phyloP scores from a whole-genome alignment of 768 basidiomycete genomes.

The Termitomyces sp. region DNA sequence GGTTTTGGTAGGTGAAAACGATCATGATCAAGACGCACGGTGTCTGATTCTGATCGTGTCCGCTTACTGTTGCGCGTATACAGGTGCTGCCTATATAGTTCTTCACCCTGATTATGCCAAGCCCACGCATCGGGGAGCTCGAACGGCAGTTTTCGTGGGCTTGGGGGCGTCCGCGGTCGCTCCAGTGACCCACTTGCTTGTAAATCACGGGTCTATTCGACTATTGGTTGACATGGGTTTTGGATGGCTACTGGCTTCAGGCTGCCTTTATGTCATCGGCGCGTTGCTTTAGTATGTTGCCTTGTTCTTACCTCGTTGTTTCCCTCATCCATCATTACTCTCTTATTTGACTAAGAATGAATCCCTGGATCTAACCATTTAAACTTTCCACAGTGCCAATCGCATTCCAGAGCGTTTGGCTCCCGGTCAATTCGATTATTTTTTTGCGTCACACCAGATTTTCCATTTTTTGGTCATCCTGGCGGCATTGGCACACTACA shows the following conservation, averaged over 20 bases:
- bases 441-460: slow-evolving; percentile 83
- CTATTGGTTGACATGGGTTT: slow-evolving; percentile 63
- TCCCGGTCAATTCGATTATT: slow-evolving; percentile 77
- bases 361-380: slow-evolving; percentile 12
- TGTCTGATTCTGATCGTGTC: slow-evolving; percentile 7
- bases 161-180: slow-evolving; percentile 68
- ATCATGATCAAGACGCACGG: slow-evolving; percentile 15
- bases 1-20: slow-evolving; percentile 50
- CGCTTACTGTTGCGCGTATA: slow-evolving; percentile 1
- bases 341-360: slow-evolving; percentile 14
- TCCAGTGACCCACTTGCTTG: slow-evolving; percentile 62
- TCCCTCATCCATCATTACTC: slow-evolving; percentile 12
- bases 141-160: slow-evolving; percentile 74
- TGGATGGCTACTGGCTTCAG: slow-evolving; percentile 64
- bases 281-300: slow-evolving; percentile 76
- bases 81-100: slow-evolving; percentile 71
- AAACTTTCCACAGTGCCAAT: slow-evolving; percentile 56
- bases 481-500: slow-evolving; percentile 66
- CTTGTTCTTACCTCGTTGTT: slow-evolving; percentile 14
- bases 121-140: slow-evolving; percentile 67
- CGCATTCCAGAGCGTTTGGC: slow-evolving; percentile 72
- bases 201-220: slow-evolving; percentile 51
- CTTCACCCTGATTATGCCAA: slow-evolving; percentile 74
- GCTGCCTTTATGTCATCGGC: slow-evolving; percentile 71
- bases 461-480: slow-evolving; percentile 80